A percentile compares a stretch with the other conserved stretches of the same genome.
These are phyloP conservation scores for Fraxinus floribunda DNA, from an alignment of 305 asterid species.

Conservation along the genomic window DNA sequence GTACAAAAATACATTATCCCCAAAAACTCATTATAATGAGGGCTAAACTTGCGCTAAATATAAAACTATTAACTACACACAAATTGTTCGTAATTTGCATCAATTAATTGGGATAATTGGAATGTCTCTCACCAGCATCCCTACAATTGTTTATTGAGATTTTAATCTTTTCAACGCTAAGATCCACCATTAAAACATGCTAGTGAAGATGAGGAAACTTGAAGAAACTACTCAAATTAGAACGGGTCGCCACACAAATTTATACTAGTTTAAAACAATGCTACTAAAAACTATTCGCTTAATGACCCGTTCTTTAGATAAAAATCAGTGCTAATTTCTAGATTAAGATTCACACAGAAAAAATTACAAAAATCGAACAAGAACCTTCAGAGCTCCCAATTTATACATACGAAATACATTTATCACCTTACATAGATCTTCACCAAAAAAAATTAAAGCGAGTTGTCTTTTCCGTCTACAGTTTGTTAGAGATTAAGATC, in stretches of 20 bases:
- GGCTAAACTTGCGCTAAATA: neutral
- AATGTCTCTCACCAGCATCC: neutral
- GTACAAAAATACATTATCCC: no score
- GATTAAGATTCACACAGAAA: neutral
- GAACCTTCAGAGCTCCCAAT: neutral
- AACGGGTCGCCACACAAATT: neutral
- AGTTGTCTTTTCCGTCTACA: neutral
- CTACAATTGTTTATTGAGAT: neutral
- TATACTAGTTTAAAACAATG: neutral
- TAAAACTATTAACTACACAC: neutral
- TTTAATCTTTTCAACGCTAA: neutral
- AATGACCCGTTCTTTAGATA: neutral
- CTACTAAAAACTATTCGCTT: neutral
- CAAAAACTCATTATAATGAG: no score
- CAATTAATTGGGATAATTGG: neutral
- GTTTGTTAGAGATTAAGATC: conserved; percentile 8
- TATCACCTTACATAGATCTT: conserved; percentile 6
- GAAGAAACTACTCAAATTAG: neutral
- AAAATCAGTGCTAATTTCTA: neutral
- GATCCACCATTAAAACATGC: neutral
- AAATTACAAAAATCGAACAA: neutral
- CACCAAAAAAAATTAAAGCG: neutral
- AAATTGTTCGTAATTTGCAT: neutral
- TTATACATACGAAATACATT: neutral
- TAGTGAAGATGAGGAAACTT: neutral